Evolutionary conservation across 805 yeast genomes (phyloP).

Genomic region (Monosporozyma aerobia): DNA sequence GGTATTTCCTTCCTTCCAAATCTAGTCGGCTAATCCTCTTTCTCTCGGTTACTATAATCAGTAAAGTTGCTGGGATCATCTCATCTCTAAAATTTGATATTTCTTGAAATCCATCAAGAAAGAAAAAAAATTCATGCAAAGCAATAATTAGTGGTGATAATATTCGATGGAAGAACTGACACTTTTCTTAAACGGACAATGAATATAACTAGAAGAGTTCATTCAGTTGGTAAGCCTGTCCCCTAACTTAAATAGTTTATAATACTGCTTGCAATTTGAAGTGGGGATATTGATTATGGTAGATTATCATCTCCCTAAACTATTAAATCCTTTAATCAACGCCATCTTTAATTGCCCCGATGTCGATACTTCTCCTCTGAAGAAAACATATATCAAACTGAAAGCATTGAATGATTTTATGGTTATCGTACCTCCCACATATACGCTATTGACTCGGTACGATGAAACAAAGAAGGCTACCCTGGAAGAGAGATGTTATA

Average conservation of each 20-base stretch:
- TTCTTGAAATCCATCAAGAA: background rate
- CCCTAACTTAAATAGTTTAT: background rate
- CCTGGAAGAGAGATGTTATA: slow-evolving; percentile 41
- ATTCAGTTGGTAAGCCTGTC: background rate
- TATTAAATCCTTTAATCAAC: slow-evolving; percentile 56
- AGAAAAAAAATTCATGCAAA: background rate
- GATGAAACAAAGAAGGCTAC: slow-evolving; percentile 33
- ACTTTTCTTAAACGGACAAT: no score
- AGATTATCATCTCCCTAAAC: slow-evolving; percentile 40
- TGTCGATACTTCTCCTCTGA: slow-evolving; percentile 38
- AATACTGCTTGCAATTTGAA: background rate
- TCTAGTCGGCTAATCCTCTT: no score
- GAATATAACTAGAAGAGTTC: background rate
- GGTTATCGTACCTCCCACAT: slow-evolving; percentile 55
- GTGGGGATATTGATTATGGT: background rate
- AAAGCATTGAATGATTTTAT: slow-evolving; percentile 43
- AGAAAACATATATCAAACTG: slow-evolving; percentile 38
- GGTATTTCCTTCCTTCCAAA: background rate
- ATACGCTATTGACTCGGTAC: slow-evolving; percentile 33
- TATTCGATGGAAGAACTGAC: no score
- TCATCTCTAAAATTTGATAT: slow-evolving; percentile 1
- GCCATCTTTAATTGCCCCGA: slow-evolving; percentile 57
- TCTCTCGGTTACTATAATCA: background rate
- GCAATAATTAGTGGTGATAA: no score
- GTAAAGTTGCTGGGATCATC: no score